Base-by-base conservation (phyloP, 306 rosid species). In the Vicia sativa region DNA sequence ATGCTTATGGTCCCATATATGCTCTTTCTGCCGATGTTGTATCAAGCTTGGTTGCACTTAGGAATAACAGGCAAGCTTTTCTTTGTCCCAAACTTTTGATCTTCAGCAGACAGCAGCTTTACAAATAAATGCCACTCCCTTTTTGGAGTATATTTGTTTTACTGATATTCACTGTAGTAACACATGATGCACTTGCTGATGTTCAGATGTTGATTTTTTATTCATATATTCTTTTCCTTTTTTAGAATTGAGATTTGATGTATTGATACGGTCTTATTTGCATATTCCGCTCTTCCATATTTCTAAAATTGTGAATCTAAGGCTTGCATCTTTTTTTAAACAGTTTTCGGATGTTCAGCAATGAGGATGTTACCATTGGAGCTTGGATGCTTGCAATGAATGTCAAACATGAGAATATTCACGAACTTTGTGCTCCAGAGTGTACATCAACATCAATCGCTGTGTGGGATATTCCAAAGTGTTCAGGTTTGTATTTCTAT, bases 311-410 rank as follows among this genome's bases (percentile, higher is more conserved):
- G 35, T 23, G 19, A 55, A 55, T 55, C 13, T 77, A 67, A 80
- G 50, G 14, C 62, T 29, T 72, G 15, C 55, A 11, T 54, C 25
- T 70, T 74, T 46, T 62, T 25, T 8, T 48, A 10, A 52, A 60
- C 95, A 95, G 99, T 84, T 95, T 95, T 75, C 95, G 97, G 69
- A 90, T 95, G 97, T 90, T 95, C 75, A 95, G 92, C 87, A 95
- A 95, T 62, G 99, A 95, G 79, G 99, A 95, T 80, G 99, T 95
- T 43, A 95, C 99, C 19, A 87, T 95, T 75, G 99, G 97, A 57
- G 92, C 96, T 52, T 95, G 96, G 99, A 95, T 95, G 99, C 97
- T 90, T 19, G 96, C 99, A 53, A 95, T 95, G 99, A 95, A 95
- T 80, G 99, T 95, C 73, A 80, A 88, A 39, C 92, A 95, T 66